Evolutionary conservation across 441 rosid species (phyloP), one percentile per base, ranked within the genome.

Genomic region (Melastoma candidum): DNA sequence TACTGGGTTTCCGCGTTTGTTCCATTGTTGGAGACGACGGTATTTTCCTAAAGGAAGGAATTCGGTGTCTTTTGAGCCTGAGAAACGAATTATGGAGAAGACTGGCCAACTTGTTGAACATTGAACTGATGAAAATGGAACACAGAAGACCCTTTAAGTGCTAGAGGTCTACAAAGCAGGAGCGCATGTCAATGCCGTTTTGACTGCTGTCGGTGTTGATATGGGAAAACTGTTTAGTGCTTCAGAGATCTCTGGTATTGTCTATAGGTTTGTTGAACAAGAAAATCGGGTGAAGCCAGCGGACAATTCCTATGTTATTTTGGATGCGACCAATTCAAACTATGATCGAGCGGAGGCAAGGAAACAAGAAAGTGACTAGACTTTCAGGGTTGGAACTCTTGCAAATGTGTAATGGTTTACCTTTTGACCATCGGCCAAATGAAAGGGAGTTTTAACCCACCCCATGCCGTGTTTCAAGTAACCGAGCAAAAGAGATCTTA

Each of bases 311-410:
- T 54, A 58, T 51, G 83, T 88, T 57, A 78, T 92, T 49, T 61
- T 92, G 74, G 94, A 92, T 77, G 78, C 95, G 79, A 71, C 73
- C 84, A 4, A 72, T 92, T 72, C 98, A 88, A 74, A 87, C 84
- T 66, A 53, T 92, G 79, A 80, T 95, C 1, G 97, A 88, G 68
- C 68, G 98, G 69, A 81, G 95, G 61, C 95, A 85, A 61, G 98
- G 98, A 46, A 88, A 85, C 74, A 92, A 92, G 54, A 92, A 88
- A 67, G 87, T 85, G 47, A 92, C 97, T 2, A 88, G 80, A 63
- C 75, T 88, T 2, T 74, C 87, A 2, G 97, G 98, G 58, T 32
- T 88, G 52, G 93, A 85, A 74, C 41, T 32, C 7, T 32, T 32
- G 41, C 8, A 8, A 32, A 32, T 32, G 41, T 4, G 8, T 8